Evolutionary conservation across 768 basidiomycete species (phyloP), one percentile per base, ranked within the genome.

Genomic region (Terana coerulea): DNA sequence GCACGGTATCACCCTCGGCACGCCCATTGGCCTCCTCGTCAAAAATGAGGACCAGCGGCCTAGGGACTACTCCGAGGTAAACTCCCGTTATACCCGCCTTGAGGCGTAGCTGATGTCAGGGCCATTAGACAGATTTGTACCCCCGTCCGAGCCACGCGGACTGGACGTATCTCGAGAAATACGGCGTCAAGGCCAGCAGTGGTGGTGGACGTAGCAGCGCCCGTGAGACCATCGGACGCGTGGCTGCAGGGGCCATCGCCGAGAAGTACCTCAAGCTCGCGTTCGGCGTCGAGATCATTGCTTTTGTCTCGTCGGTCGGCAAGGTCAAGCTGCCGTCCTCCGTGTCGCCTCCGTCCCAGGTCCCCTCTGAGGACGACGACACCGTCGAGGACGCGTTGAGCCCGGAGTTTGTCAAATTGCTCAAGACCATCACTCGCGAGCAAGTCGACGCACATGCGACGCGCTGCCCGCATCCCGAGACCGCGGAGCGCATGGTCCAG

Each of bases 1-100:
- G 68, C 85, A 88, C 56, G 97, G 92, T 24, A 85, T 95, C 25
- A 98, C 97, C 2, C 84, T 99, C 19, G 97, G 97, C 40, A 99
- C 97, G 17, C 97, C 97, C 19, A 98, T 99, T 62, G 95, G 86
- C 1, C 82, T 99, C n/a, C 76, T 98, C 45, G 93, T 99, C 33
- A 90, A 84, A 63, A 99, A 99, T 70, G 94, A 98, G 72, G 97
- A 99, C 67, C 97, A 99, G 65, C 79, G 97, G 25, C 97, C 97
- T 17, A 90, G 98, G 63, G 97, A 99, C 70, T 99, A 99, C 71
- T 86, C 94, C 57, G 97, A 98, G 53, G 58, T 57, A 36, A 46
- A 30, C 14, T 5, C 26, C 34, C 39, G 17, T 8, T 17, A 3
- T 28, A 11, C 24, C 21, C 42, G 14, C 49, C 22, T 19, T 24